These are phyloP conservation scores for Blastobotrys apis DNA, from an alignment of 1,139 yeast species.

Conservation along the genomic window DNA sequence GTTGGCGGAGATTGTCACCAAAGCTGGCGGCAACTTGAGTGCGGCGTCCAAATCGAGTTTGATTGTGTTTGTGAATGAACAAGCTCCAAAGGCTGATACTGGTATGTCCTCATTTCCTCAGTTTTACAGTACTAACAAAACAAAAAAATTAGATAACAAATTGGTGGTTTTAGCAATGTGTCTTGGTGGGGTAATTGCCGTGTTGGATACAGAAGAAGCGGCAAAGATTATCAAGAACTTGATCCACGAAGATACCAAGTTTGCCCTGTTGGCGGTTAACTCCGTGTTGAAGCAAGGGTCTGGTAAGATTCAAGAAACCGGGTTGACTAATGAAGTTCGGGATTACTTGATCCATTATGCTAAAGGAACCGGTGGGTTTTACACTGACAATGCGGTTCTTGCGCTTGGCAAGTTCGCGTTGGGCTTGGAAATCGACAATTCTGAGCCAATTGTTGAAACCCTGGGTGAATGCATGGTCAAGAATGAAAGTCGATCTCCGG, in stretches of 20 bases:
- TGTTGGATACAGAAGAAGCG: conserved; percentile 64
- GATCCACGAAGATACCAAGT: conserved; percentile 41
- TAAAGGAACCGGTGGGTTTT: conserved; percentile 32
- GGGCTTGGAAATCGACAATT: background rate
- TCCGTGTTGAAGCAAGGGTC: conserved; percentile 79
- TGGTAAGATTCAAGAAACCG: conserved; percentile 43
- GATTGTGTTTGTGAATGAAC: conserved; percentile 67
- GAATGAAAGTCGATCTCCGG: conserved; percentile 48
- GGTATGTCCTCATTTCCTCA: conserved; percentile 4
- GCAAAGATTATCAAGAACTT: conserved; percentile 46
- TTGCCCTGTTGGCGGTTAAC: conserved; percentile 69
- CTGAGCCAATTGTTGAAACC: conserved; percentile 36
- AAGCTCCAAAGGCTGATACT: conserved; percentile 18
- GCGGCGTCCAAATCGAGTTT: conserved; percentile 68
- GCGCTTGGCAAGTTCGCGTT: conserved; percentile 82
- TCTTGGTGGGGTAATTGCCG: conserved; percentile 70
- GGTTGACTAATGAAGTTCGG: conserved; percentile 46
- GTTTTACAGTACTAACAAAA: background rate
- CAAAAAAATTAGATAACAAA: conserved; percentile 12
- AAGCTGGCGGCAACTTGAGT: conserved; percentile 74
- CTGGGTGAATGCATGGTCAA: conserved; percentile 47
- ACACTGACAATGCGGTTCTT: conserved; percentile 73
- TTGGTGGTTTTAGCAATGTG: conserved; percentile 67
- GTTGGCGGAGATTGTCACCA: conserved; percentile 72
- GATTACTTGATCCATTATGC: conserved; percentile 43